Percentiles rank a stretch among this genome's conserved stretches.
phyloP scores from a whole-genome alignment of 2,329 filamentous ascomycete genomes.

The Clarireedia hainanense region DNA sequence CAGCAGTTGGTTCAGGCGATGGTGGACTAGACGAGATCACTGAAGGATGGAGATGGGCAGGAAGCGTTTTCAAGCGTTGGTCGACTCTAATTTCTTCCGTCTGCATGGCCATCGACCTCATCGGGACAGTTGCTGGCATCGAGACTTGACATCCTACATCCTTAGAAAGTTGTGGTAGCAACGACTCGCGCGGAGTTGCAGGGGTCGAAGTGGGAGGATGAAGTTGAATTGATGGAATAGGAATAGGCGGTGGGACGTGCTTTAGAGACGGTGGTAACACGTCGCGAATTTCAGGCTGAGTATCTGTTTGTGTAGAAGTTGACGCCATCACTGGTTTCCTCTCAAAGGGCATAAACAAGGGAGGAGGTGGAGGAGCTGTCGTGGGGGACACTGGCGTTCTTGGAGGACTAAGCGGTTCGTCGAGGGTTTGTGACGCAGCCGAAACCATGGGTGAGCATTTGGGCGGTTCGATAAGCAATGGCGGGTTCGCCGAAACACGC shows the following conservation, averaged over 20 bases:
- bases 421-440: conserved; percentile 52
- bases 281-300: conserved; percentile 25
- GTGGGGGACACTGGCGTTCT: conserved; percentile 52
- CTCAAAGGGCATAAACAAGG: conserved; percentile 12
- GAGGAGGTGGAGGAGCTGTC: conserved; percentile 34
- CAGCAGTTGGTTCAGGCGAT: conserved; percentile 38
- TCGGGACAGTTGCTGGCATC: conserved; percentile 36
- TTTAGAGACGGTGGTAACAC: conserved; percentile 16
- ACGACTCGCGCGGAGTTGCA: conserved; percentile 65
- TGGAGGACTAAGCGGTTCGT: conserved; percentile 56
- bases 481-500: conserved; percentile 49
- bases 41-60: conserved; percentile 71
- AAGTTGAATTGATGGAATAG: conserved; percentile 79
- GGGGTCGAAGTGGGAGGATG: conserved; percentile 81
- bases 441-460: conserved; percentile 51
- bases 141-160: conserved; percentile 76
- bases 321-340: conserved; percentile 41
- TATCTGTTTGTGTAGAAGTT: conserved; percentile 55
- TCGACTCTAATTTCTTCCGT: conserved; percentile 89
- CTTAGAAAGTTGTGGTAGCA: conserved; percentile 74
- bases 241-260: conserved; percentile 29
- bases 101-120: conserved; percentile 52
- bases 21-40: conserved; percentile 56
- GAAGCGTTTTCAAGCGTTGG: conserved; percentile 64
- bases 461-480: conserved; percentile 41